A percentile compares a stretch with the other conserved stretches of the same genome.
Conservation (phyloP, 2,329 filamentous ascomycete species). For the Talaromyces sp. region DNA sequence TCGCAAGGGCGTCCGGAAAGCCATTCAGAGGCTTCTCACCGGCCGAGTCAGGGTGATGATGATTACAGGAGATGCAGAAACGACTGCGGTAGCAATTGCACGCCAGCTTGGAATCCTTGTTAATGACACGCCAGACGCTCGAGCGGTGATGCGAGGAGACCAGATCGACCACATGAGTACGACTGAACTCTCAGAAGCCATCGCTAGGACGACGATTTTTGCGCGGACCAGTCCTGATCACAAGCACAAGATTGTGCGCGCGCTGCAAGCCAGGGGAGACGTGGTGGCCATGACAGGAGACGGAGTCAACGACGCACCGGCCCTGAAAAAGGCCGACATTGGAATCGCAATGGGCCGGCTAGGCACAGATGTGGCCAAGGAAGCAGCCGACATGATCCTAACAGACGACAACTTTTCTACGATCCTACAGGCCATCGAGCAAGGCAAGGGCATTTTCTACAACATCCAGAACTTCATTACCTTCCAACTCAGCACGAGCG, state of each 20-base stretch:
- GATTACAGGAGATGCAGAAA: slow-evolving; percentile 97
- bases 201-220: slow-evolving; percentile 87
- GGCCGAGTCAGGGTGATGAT: slow-evolving; percentile 97
- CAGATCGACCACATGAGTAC: slow-evolving; percentile 92
- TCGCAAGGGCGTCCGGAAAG: slow-evolving; percentile 79
- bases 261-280: slow-evolving; percentile 85
- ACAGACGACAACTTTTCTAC: slow-evolving; percentile 87
- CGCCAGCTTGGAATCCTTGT: slow-evolving; percentile 93
- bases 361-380: slow-evolving; percentile 95
- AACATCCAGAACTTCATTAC: slow-evolving; percentile 99
- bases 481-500: slow-evolving; percentile 95
- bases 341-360: slow-evolving; percentile 94
- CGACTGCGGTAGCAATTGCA: slow-evolving; percentile 89
- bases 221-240: slow-evolving; percentile 95
- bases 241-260: slow-evolving; percentile 93
- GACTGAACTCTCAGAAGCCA: slow-evolving; percentile 74
- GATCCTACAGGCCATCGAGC: slow-evolving; percentile 91
- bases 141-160: slow-evolving; percentile 74
- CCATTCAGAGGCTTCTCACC: slow-evolving; percentile 83
- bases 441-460: slow-evolving; percentile 98
- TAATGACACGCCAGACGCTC: slow-evolving; percentile 49
- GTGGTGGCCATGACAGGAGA: slow-evolving; percentile 99
- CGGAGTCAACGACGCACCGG: slow-evolving; percentile 95
- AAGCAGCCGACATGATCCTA: slow-evolving; percentile 82
- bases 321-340: slow-evolving; percentile 94